These are phyloP conservation scores for Mariannaea elegans DNA, from an alignment of 2,329 filamentous ascomycete genomes.

Conservation along the genomic window DNA sequence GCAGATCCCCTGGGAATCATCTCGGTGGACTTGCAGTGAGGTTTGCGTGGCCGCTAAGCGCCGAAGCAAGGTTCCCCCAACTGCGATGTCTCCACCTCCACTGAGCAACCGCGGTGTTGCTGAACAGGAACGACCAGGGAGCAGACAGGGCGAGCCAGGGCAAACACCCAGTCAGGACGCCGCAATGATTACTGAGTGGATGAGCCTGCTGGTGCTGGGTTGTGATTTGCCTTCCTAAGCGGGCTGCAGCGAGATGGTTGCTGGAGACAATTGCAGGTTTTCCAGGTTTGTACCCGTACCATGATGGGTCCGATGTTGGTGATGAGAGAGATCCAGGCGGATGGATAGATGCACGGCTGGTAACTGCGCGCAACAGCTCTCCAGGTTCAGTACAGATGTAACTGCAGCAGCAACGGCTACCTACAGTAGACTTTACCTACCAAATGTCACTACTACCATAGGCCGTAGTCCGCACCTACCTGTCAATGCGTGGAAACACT, in stretches of 20 bases:
- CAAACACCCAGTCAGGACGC: slow-evolving; percentile 37
- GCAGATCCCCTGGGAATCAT: neutral
- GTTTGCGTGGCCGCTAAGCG: slow-evolving; percentile 32
- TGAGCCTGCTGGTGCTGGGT: no score
- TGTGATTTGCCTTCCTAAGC: slow-evolving; percentile 29
- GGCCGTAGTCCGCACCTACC: no score
- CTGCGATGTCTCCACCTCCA: slow-evolving; percentile 39
- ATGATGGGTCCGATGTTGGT: neutral
- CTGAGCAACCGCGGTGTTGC: slow-evolving; percentile 39
- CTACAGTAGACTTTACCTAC: no score
- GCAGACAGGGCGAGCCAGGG: slow-evolving; percentile 21
- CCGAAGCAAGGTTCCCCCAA: slow-evolving; percentile 35
- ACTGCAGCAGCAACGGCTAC: no score
- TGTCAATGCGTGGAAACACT: no score
- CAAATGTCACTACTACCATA: no score
- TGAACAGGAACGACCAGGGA: slow-evolving; percentile 6
- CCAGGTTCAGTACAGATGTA: no score
- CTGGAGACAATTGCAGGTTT: neutral
- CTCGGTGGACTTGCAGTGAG: slow-evolving; percentile 4
- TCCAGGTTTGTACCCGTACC: neutral
- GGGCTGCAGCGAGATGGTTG: slow-evolving; percentile 16
- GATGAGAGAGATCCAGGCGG: neutral
- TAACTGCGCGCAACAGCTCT: neutral
- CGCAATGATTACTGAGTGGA: slow-evolving; percentile 31
- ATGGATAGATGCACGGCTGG: neutral